Evolutionary conservation across 768 basidiomycete species (phyloP).

Genomic region (Mrakia frigida): DNA sequence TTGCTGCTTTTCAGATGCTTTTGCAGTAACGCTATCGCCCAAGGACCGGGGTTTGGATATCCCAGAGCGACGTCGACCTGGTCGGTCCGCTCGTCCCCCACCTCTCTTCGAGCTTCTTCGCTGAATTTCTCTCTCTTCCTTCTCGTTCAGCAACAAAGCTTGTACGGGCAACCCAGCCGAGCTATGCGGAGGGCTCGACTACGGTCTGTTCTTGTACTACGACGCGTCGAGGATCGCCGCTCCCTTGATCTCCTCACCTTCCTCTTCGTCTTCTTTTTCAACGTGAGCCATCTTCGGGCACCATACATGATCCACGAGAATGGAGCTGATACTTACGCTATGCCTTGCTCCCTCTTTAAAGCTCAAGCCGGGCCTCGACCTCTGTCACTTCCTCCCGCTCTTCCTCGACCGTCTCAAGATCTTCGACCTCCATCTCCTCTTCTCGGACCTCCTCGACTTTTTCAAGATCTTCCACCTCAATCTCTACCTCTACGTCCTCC

Average conservation of each 20-base stretch:
- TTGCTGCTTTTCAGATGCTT: not conserved
- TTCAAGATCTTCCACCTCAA: constrained; percentile 1
- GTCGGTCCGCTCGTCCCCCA: not conserved
- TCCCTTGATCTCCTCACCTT: not conserved
- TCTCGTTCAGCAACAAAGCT: not conserved
- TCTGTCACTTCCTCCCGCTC: constrained; percentile 3
- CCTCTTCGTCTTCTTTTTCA: not conserved
- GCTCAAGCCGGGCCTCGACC: not conserved
- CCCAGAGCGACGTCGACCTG: not conserved
- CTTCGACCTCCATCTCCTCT: constrained; percentile 2
- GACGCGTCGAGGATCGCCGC: not conserved
- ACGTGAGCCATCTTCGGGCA: no score
- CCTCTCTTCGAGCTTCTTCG: not conserved
- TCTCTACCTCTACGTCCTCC: no score
- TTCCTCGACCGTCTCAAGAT: constrained; percentile 26
- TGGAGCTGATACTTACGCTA: no score
- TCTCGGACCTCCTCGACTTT: constrained; percentile 28
- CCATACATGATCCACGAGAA: not conserved
- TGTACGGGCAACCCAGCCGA: not conserved
- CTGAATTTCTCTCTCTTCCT: not conserved
- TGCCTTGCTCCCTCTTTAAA: not conserved
- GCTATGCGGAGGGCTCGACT: constrained; percentile 5
- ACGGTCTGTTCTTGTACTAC: not conserved
- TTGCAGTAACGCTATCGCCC: not conserved
- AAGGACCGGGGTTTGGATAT: not conserved